Percentiles rank a stretch among this genome's conserved stretches.
phyloP scores from a whole-genome alignment of 2,329 filamentous ascomycete genomes.

The Colletotrichum liaoningense region DNA sequence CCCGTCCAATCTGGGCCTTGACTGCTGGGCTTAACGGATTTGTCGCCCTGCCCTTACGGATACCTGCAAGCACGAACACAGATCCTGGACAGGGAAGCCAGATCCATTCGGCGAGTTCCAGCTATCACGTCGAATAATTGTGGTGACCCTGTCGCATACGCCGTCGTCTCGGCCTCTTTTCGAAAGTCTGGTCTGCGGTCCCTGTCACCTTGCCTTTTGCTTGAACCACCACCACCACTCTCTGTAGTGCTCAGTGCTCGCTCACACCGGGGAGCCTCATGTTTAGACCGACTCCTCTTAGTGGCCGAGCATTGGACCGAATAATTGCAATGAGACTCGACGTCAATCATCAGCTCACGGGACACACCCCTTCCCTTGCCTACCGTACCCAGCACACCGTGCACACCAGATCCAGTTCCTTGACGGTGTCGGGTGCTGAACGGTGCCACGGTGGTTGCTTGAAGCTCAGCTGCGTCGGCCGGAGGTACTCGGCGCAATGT shows the following conservation, averaged over 20 bases:
- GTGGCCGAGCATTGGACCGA: slow-evolving; percentile 35
- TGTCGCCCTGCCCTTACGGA: no score
- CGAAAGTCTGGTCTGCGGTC: not conserved
- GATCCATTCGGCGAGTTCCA: not conserved
- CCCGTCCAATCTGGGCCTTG: not conserved
- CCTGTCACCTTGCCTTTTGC: not conserved
- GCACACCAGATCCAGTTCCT: not conserved
- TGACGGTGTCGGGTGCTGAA: no score
- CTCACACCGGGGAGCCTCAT: slow-evolving; percentile 5
- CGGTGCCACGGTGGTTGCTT: not conserved
- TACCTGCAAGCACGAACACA: not conserved
- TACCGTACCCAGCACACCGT: not conserved
- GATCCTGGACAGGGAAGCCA: not conserved
- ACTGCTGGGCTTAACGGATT: not conserved
- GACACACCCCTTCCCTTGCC: not conserved
- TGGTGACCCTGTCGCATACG: not conserved
- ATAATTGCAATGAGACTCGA: slow-evolving; percentile 9
- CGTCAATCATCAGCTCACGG: slow-evolving; percentile 10
- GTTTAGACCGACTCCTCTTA: slow-evolving; percentile 24
- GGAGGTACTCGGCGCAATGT: slow-evolving; percentile 13
- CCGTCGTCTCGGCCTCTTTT: not conserved
- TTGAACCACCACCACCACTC: not conserved
- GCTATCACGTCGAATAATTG: not conserved
- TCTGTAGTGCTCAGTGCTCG: not conserved
- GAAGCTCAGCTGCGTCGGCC: not conserved